Evolutionary conservation across 805 yeast species (phyloP), one percentile per base, ranked within the genome.

Genomic region (Lipomyces yamadae): DNA sequence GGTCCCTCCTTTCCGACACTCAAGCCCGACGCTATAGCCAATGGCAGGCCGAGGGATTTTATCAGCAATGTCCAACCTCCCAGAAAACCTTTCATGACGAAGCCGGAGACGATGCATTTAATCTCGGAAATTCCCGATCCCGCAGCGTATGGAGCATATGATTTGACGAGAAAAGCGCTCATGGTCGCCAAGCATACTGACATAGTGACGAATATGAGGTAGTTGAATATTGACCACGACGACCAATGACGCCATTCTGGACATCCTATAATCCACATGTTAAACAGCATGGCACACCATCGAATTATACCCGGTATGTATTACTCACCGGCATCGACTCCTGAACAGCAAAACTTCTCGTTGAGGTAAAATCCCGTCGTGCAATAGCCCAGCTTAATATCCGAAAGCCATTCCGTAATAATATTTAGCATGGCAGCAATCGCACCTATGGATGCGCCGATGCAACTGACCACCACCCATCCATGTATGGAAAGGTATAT

Each of bases 1-100:
- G 99, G 99, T 0, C 99, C 99, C 76, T 95, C 99, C 78, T 95
- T 95, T 30, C 99, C 99, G 4, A 95, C 90, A 72, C 94, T 89
- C 50, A 95, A 78, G 0, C 99, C 99, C 0, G 97, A 88, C 0
- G 97, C 93, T 73, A 95, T 95, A 0, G 97, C 91, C 67, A 95
- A 80, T 0, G 99, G 99, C 55, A 95, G 79, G 0, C 96, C 91
- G 8, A 92, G 75, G 60, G 92, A 84, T 72, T 95, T 95, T 62
- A 94, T 86, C 0, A 85, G 70, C 32, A 94, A 79, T 0, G 97
- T 92, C 75, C 83, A 80, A 78, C 87, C 82, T 34, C 88, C 89
- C 62, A 95, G 81, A 73, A 94, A 95, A 2, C 90, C 92, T 33
- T 86, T 83, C 80, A 90, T 83, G 34, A 84, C 85, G 76, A 93